Percentiles rank a stretch among this genome's conserved stretches.
phyloP scores from a whole-genome alignment of 148 eudicot species.

The Suaeda aralocaspica region DNA sequence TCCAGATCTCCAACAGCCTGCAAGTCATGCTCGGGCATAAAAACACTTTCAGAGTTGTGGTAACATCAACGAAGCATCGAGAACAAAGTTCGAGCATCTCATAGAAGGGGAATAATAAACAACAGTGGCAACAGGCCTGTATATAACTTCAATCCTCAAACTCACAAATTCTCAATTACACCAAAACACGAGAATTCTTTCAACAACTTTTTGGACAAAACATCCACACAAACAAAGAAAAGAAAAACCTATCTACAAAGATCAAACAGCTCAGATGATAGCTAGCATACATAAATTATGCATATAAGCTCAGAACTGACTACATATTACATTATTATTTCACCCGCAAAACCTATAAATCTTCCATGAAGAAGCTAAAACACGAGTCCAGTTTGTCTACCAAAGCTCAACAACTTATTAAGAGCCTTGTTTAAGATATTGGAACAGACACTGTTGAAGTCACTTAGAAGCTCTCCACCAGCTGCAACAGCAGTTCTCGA shows the following conservation, averaged over 20 bases:
- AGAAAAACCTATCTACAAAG: background rate
- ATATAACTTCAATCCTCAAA: background rate
- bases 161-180: background rate
- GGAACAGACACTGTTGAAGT: slow-evolving; percentile 26
- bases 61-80: background rate
- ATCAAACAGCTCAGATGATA: background rate
- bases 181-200: background rate
- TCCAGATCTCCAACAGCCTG: too few species aligned
- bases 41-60: too few species aligned
- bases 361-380: background rate
- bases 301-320: background rate
- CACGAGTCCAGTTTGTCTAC: slow-evolving; percentile 2
- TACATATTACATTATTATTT: slow-evolving; percentile 1
- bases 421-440: slow-evolving; percentile 10
- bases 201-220: background rate
- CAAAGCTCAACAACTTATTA: background rate
- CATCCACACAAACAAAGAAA: background rate
- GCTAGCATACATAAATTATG: background rate
- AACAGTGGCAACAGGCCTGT: background rate
- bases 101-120: background rate
- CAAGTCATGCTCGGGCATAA: too few species aligned
- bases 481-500: slow-evolving; percentile 41
- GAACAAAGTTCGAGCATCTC: background rate
- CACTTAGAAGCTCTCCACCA: slow-evolving; percentile 38
- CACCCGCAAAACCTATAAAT: background rate